Evolutionary conservation across 1,139 yeast genomes (phyloP), one percentile per base, ranked within the genome.

Genomic region (Taiozyma sp.): DNA sequence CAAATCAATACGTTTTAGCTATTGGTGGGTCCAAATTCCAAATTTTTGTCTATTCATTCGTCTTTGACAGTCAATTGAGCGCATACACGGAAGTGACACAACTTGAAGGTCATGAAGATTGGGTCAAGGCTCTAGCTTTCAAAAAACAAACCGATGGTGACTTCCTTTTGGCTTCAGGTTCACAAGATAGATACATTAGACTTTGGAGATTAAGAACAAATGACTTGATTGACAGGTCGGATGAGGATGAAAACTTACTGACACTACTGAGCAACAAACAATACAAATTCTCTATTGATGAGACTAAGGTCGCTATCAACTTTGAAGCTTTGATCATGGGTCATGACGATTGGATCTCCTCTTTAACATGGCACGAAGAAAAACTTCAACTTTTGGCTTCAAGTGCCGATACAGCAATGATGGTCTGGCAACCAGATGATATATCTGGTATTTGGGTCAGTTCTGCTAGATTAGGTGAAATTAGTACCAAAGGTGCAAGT

Each of bases 301-400:
- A 62, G 14, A 57, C 67, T n/a, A 62, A 60, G 49, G 66, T 67
- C 49, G 80, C 89, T 0, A 76, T 89, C 52, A 82, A 81, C 56
- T 90, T 90, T 64, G 99, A 95, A 64, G 97, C 99, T 0, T 77
- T 95, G 55, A 81, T 95, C 34, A 85, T 93, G 86, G 99, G 99
- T 10, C 99, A 95, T 66, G 99, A 95, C 65, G 99, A 95, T 67
- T 95, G 99, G 99, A 85, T 95, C 30, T 82, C 93, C 13, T 83
- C 90, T 9, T 73, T 93, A 44, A 75, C 77, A 50, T 95, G 99
- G 98, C 88, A 86, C 61, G 85, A 86, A 28, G 63, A 69, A 6
- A 76, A 79, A 51, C 65, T 81, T 26, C 81, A 79, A 58, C 72
- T 93, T 29, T 71, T 95, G 44, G 88, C 97, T 0, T 83, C 96